Evolutionary conservation across 768 basidiomycete species (phyloP).

Genomic region (Suillus cothurnatus): DNA sequence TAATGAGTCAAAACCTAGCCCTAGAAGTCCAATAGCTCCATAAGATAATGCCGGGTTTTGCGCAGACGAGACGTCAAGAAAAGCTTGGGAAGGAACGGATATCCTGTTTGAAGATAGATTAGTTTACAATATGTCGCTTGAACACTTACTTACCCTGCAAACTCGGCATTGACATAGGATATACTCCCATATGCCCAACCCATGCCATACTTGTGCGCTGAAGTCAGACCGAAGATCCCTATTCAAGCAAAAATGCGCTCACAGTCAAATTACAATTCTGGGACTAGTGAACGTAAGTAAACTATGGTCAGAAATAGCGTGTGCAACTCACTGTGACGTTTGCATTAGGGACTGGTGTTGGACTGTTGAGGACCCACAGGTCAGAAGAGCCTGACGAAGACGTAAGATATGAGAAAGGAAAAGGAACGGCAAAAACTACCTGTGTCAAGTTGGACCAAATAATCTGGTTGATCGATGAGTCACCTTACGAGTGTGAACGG

Average conservation of each 20-base stretch:
- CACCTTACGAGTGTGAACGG: conserved; percentile 7
- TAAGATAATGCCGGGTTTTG: conserved; percentile 73
- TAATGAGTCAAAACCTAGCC: conserved; percentile 77
- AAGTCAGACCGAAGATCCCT: conserved; percentile 6
- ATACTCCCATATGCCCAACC: conserved; percentile 77
- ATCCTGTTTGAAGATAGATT: conserved; percentile 44
- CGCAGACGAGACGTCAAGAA: conserved; percentile 63
- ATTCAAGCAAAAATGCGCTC: conserved; percentile 9
- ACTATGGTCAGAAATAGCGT: neutral
- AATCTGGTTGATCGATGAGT: conserved; percentile 44
- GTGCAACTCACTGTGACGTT: conserved; percentile 47
- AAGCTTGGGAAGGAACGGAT: conserved; percentile 67
- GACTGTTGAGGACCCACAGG: conserved; percentile 64
- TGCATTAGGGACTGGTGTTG: conserved; percentile 49
- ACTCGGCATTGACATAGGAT: conserved; percentile 60
- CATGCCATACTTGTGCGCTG: conserved; percentile 63
- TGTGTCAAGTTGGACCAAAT: conserved; percentile 79
- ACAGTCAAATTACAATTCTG: conserved; percentile 65
- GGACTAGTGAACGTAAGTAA: conserved; percentile 34
- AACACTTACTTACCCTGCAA: conserved; percentile 59
- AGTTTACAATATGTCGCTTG: conserved; percentile 3
- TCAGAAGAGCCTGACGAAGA: conserved; percentile 46
- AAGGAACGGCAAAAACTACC: conserved; percentile 41
- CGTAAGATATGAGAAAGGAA: too few relatives aligned
- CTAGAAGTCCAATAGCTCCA: conserved; percentile 71